Percentiles rank a stretch among this genome's conserved stretches.
Evolutionary conservation across 495 filamentous ascomycete genomes (phyloP).

Genomic region (Apodospora peruviana): DNA sequence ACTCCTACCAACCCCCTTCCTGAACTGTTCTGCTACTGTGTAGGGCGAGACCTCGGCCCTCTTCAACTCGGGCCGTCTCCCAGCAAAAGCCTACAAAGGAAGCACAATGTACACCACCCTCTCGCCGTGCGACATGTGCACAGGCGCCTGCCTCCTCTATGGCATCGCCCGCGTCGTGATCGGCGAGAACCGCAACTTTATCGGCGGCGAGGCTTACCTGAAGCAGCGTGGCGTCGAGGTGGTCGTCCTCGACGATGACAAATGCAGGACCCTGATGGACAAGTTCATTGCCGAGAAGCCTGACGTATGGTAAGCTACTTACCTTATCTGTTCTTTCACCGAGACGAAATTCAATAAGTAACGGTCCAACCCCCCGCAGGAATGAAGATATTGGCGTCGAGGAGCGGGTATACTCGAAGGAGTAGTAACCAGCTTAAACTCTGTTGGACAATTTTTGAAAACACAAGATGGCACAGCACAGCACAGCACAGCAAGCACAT

Average conservation of each 20-base stretch:
- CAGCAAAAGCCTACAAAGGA: conserved; percentile 59
- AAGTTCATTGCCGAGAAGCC: conserved; percentile 73
- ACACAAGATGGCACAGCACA: no score
- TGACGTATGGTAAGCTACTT: conserved; percentile 58
- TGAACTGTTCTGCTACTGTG: no score
- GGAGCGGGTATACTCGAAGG: conserved; percentile 38
- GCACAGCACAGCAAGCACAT: no score
- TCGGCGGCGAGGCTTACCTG: conserved; percentile 73
- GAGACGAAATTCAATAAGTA: not conserved
- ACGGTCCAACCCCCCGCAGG: no score
- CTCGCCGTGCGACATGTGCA: conserved; percentile 84
- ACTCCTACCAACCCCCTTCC: no score
- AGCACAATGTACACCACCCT: conserved; percentile 82
- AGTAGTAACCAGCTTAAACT: conserved; percentile 2
- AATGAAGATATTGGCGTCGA: conserved; percentile 71
- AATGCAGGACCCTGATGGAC: conserved; percentile 70
- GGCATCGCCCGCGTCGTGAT: conserved; percentile 76
- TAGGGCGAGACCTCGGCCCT: conserved; percentile 79
- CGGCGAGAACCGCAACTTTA: conserved; percentile 76
- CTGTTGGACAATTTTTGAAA: no score
- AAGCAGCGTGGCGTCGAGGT: conserved; percentile 68
- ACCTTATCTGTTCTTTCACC: not conserved
- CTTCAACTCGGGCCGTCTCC: conserved; percentile 71
- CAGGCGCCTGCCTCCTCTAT: conserved; percentile 76
- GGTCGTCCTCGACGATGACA: conserved; percentile 60